These are phyloP conservation scores for Dianthus caryophyllus DNA, from an alignment of 148 eudicot genomes.

Conservation along the genomic window DNA sequence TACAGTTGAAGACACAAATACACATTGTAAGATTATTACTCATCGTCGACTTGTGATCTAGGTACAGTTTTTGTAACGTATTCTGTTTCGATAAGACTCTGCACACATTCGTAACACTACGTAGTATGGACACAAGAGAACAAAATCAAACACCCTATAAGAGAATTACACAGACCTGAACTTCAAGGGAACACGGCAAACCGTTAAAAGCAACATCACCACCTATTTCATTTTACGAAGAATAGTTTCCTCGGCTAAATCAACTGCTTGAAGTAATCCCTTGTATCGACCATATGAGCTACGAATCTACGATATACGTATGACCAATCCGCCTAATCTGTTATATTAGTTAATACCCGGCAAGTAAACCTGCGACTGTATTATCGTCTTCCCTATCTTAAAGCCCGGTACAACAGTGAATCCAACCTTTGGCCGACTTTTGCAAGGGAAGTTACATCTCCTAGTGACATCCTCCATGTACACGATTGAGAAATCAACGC, in stretches of 20 bases:
- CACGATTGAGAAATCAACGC: conserved; percentile 68
- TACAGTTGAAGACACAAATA: conserved; percentile 15
- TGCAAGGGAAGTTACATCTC: conserved; percentile 33
- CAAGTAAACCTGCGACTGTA: conserved; percentile 88
- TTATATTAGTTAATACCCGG: conserved; percentile 27
- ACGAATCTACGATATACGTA: background rate
- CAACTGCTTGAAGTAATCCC: background rate
- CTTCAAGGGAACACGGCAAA: background rate
- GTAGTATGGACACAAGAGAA: conserved; percentile 5
- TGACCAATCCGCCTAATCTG: conserved; percentile 9
- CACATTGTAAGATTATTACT: background rate
- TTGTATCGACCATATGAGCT: background rate
- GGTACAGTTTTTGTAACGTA: conserved; percentile 22
- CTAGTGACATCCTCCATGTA: conserved; percentile 87
- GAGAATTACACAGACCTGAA: background rate
- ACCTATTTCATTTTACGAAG: background rate
- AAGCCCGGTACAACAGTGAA: conserved; percentile 91
- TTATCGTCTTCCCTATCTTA: conserved; percentile 60
- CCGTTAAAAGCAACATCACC: background rate
- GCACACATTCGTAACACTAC: conserved; percentile 21
- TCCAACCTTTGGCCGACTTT: conserved; percentile 62
- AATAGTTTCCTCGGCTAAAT: background rate
- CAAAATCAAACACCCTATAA: conserved; percentile 7
- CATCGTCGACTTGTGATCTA: conserved; percentile 14
- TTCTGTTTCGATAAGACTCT: conserved; percentile 15